Evolutionary conservation across 2,329 filamentous ascomycete species (phyloP), one percentile per base, ranked within the genome.

Genomic region (Fusarium chlamydosporum): DNA sequence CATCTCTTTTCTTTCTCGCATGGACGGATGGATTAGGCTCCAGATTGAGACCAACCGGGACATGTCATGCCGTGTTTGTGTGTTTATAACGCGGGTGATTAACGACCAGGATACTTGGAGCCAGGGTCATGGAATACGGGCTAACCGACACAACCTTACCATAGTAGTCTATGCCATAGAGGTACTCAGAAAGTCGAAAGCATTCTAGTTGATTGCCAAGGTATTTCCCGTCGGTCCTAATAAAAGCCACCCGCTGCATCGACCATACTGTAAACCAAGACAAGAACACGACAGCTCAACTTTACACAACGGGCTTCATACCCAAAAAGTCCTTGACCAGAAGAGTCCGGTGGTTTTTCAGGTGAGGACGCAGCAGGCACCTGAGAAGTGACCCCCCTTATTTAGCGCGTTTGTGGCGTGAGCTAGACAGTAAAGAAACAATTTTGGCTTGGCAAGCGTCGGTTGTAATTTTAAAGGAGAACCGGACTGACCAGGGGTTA

Each of bases 381-480:
- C 61, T 54, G 56, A 52, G 38, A 52, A 40, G 47, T 41, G 40
- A n/a, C 60, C 67, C 71, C 46, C 29, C 29, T 29, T 29, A 50
- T 59, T 61, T 74, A 73, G 65, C 58, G 62, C 42, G 51, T 45
- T 52, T 23, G 57, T 74, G 70, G 72, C 65, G 69, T 71, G 72
- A 66, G 67, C 71, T 72, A 74, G 53, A 47, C 47, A 29, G 34
- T 23, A 47, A 38, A 41, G 42, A 73, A 62, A 43, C 53, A 66
- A 56, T 53, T 11, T 54, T 59, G 35, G 54, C 56, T 68, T 65
- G 63, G 56, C 70, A 60, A 48, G 46, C 40, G 61, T 20, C 34
- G 53, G 60, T 60, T 37, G 61, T 59, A 65, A 65, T 65, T 60
- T 65, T 40, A 51, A 54, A 65, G 23, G 52, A 43, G 29, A 29